Conservation (phyloP, 108 stramenopile species). For the Bacterosira constricta region DNA sequence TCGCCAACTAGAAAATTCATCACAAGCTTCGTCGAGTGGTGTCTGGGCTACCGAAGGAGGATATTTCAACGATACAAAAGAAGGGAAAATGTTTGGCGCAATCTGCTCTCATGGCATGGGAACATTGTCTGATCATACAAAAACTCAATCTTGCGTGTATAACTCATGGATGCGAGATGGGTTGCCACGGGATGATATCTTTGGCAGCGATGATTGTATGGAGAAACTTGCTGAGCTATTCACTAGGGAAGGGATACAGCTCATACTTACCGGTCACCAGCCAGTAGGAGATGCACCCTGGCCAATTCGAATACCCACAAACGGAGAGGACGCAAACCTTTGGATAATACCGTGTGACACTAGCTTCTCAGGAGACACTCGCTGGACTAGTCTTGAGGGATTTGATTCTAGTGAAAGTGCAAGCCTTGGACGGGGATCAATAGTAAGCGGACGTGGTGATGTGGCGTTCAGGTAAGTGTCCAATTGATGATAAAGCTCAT, state of each 20-base stretch:
- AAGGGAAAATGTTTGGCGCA: constrained; percentile 45
- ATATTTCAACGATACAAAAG: constrained; percentile 41
- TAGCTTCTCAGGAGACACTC: constrained; percentile 79
- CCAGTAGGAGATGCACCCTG: constrained; percentile 83
- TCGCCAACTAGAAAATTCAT: constrained; percentile 6
- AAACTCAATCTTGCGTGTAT: constrained; percentile 78
- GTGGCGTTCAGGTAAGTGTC: constrained; percentile 45
- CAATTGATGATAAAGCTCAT: no score
- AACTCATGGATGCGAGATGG: constrained; percentile 69
- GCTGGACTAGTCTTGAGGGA: constrained; percentile 38
- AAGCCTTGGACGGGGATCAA: constrained; percentile 27
- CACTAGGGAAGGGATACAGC: constrained; percentile 35
- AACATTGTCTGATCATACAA: constrained; percentile 55
- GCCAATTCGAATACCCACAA: constrained; percentile 58
- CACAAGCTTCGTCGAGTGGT: not conserved
- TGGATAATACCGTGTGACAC: constrained; percentile 79
- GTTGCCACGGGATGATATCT: constrained; percentile 63
- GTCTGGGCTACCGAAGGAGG: constrained; percentile 76
- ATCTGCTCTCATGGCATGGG: constrained; percentile 86
- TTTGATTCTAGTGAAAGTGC: constrained; percentile 1
- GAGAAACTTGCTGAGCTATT: constrained; percentile 51
- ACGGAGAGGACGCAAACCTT: not conserved
- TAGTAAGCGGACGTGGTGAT: constrained; percentile 47
- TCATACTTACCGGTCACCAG: constrained; percentile 79
- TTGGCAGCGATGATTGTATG: constrained; percentile 23